phyloP scores from a whole-genome alignment of 2,329 filamentous ascomycete genomes.

The Chrysoporthe puriensis region DNA sequence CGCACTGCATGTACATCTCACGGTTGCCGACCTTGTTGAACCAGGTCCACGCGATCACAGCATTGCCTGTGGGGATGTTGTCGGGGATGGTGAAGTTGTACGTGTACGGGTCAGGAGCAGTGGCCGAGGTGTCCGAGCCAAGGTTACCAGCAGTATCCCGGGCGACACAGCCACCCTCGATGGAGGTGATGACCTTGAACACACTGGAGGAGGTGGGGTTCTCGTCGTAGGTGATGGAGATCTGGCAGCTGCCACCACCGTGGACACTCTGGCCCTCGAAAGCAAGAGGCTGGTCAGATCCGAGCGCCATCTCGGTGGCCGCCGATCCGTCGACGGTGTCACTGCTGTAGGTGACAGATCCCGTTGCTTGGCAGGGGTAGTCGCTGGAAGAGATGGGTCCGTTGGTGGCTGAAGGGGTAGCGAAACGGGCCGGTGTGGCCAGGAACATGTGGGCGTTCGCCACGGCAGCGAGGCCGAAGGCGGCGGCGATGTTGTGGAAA shows the following conservation, averaged over 20 bases:
- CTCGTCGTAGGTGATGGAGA: slow-evolving; percentile 80
- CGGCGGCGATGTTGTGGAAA: slow-evolving; percentile 51
- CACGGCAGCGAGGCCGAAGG: slow-evolving; percentile 60
- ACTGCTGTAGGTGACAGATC: slow-evolving; percentile 32
- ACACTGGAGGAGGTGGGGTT: slow-evolving; percentile 66
- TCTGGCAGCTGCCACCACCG: slow-evolving; percentile 90
- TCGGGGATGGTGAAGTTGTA: slow-evolving; percentile 75
- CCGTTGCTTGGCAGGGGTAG: slow-evolving; percentile 82
- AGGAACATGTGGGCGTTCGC: slow-evolving; percentile 79
- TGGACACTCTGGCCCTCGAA: slow-evolving; percentile 79
- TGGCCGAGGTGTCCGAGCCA: slow-evolving; percentile 45
- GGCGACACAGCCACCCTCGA: slow-evolving; percentile 82
- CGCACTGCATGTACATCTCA: slow-evolving; percentile 98
- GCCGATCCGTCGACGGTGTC: slow-evolving; percentile 47
- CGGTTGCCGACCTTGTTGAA: slow-evolving; percentile 91
- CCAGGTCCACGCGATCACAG: slow-evolving; percentile 91
- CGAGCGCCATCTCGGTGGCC: slow-evolving; percentile 65
- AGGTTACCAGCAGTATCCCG: slow-evolving; percentile 61
- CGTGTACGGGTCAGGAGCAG: slow-evolving; percentile 50
- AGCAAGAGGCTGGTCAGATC: slow-evolving; percentile 61
- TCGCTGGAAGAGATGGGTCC: slow-evolving; percentile 69
- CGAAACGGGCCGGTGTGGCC: slow-evolving; percentile 67
- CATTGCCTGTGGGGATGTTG: slow-evolving; percentile 74
- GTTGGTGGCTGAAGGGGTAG: slow-evolving; percentile 51
- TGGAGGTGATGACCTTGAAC: slow-evolving; percentile 90